Conservation (phyloP, 2,329 filamentous ascomycete genomes). For the Monilinia laxa region DNA sequence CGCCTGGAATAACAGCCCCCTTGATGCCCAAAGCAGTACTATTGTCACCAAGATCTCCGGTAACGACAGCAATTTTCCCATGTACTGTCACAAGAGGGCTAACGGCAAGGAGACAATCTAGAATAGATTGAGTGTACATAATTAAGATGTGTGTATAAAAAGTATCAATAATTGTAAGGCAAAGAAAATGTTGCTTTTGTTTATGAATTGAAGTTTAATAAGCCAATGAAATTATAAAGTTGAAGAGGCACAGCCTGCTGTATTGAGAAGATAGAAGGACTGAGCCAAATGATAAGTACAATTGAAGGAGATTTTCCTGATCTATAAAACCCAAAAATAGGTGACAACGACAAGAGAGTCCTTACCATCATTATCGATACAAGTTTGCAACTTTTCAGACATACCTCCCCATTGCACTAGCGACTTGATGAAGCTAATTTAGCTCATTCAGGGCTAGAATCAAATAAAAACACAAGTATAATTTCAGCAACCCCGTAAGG, state of each 20-base stretch:
- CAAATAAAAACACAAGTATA: too few relatives aligned
- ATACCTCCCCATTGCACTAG: background rate
- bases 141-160: background rate
- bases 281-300: background rate
- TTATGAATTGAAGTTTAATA: background rate
- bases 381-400: background rate
- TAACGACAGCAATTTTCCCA: constrained; percentile 39
- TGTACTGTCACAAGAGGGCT: constrained; percentile 58
- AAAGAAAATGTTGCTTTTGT: background rate
- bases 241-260: constrained; percentile 5
- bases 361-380: too few relatives aligned
- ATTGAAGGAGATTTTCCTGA: too few relatives aligned
- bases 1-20: constrained; percentile 45
- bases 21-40: constrained; percentile 46
- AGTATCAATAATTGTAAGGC: background rate
- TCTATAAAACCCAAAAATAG: background rate
- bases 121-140: constrained; percentile 1
- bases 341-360: background rate
- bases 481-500: too few relatives aligned
- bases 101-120: constrained; percentile 47
- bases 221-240: background rate
- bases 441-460: too few relatives aligned
- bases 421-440: too few relatives aligned
- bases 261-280: background rate
- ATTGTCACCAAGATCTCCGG: constrained; percentile 45